These are phyloP conservation scores for Chaetothyriales sp. DNA, from an alignment of 2,329 filamentous ascomycete genomes.

Conservation along the genomic window DNA sequence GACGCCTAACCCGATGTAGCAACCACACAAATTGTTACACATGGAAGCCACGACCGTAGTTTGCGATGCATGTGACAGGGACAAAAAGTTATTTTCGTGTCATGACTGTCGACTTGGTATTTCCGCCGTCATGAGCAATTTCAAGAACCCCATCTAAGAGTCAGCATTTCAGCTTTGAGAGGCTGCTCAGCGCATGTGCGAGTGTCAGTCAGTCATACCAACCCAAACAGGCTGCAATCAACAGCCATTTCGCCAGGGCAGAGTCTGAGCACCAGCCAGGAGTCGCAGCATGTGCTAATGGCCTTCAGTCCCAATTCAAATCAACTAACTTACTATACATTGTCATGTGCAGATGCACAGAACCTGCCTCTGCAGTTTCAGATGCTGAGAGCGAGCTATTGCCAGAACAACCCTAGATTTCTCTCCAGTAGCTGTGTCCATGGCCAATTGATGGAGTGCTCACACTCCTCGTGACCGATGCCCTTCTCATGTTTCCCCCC, in stretches of 20 bases:
- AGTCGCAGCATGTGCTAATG: not conserved
- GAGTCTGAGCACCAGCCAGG: too few species aligned
- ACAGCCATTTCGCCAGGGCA: not conserved
- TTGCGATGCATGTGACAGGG: not conserved
- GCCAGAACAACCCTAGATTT: too few species aligned
- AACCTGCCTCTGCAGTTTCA: not conserved
- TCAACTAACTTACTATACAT: not conserved
- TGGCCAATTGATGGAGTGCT: too few species aligned
- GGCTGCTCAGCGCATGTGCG: too few species aligned
- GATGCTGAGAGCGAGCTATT: too few species aligned
- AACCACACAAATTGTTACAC: not conserved
- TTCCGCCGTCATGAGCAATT: not conserved
- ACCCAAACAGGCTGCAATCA: not conserved
- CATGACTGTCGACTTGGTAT: too few species aligned
- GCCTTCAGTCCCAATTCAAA: not conserved
- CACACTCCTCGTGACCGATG: too few species aligned
- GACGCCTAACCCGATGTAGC: not conserved
- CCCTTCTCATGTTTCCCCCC: too few species aligned
- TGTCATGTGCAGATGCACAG: not conserved
- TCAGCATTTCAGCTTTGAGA: too few species aligned
- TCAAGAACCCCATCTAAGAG: not conserved
- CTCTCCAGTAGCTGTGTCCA: too few species aligned
- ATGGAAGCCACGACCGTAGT: not conserved
- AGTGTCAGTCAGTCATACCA: not conserved
- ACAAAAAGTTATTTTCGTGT: too few species aligned